Percentiles rank a stretch among this genome's conserved stretches.
Evolutionary conservation across 495 filamentous ascomycete species (phyloP).

Genomic region (Penicillium fimorum): DNA sequence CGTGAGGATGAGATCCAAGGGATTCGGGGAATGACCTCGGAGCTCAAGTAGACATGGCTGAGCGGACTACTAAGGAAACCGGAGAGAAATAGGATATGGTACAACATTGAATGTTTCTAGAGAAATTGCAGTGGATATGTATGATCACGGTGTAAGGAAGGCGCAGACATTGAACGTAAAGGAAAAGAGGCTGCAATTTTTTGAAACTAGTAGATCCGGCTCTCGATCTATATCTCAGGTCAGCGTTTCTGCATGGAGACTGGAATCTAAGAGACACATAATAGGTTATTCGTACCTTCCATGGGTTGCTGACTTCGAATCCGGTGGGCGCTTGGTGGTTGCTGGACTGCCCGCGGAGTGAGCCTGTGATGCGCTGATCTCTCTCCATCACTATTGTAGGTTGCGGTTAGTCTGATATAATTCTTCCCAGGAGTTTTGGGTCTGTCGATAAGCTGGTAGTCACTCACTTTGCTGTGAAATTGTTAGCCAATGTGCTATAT

Average conservation of each 20-base stretch:
- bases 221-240: conserved; percentile 35
- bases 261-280: neutral
- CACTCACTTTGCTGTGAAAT: conserved; percentile 69
- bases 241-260: conserved; percentile 9
- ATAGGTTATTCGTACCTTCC: conserved; percentile 63
- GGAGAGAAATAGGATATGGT: conserved; percentile 22
- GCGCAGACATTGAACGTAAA: conserved; percentile 24
- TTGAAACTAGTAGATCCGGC: conserved; percentile 39
- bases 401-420: conserved; percentile 16
- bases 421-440: neutral
- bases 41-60: conserved; percentile 37
- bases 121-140: conserved; percentile 31
- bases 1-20: conserved; percentile 49
- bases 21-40: conserved; percentile 48
- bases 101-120: conserved; percentile 23
- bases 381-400: conserved; percentile 87
- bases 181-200: conserved; percentile 28
- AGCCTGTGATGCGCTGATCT: conserved; percentile 86
- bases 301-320: conserved; percentile 93
- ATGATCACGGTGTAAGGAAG: conserved; percentile 22
- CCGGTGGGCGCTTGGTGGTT: conserved; percentile 74
- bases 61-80: conserved; percentile 10
- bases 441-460: conserved; percentile 3
- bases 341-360: conserved; percentile 80
- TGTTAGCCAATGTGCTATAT: conserved; percentile 39